Evolutionary conservation across 371 early-diverging fungal genomes (phyloP), one percentile per base, ranked within the genome.

Genomic region (Mortierella sp.): DNA sequence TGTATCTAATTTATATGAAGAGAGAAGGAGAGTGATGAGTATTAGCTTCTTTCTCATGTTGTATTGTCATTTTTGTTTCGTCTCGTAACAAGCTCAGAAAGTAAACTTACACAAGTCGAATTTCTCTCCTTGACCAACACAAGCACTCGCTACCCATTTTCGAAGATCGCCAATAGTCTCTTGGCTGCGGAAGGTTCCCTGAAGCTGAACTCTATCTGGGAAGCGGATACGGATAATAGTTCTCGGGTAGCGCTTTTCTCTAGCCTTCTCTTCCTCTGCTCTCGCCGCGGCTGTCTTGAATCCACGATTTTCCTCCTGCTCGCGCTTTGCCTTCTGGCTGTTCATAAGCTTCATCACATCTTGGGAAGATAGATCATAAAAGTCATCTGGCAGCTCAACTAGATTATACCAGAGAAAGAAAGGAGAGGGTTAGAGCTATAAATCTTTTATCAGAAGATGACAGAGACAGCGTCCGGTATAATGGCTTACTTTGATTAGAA

Each of bases 331-430:
- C 59, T 83, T 84, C 62, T 85, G 83, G 51, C 75, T 69, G 52
- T 68, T 79, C 65, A 89, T 64, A 58, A 90, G 45, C 37, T 74
- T 66, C 68, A 86, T 77, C 66, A 91, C 72, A 77, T 93, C 93
- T 39, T 80, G 71, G 0, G 87, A 70, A 1, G 90, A 74, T 40
- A 93, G 78, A 55, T 88, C 86, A 80, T 88, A 93, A 72, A 92
- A 93, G 55, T 90, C 87, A 57, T 89, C 90, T 0, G 93, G 93
- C 0, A 93, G 84, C 4, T 91, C 88, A 62, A 90, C 90, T 90
- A 67, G 1, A 12, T 24, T 24, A 20, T 37, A n/a, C 51, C 43
- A 5, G 43, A 43, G 28, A 57, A 12, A 57, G n/a, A 12, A 22
- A 32, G 20, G 2, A 39, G 14, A 12, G 8, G 51, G 30, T 43